Evolutionary conservation across 2,329 filamentous ascomycete genomes (phyloP), one percentile per base, ranked within the genome.

Genomic region (Nemania sp.): DNA sequence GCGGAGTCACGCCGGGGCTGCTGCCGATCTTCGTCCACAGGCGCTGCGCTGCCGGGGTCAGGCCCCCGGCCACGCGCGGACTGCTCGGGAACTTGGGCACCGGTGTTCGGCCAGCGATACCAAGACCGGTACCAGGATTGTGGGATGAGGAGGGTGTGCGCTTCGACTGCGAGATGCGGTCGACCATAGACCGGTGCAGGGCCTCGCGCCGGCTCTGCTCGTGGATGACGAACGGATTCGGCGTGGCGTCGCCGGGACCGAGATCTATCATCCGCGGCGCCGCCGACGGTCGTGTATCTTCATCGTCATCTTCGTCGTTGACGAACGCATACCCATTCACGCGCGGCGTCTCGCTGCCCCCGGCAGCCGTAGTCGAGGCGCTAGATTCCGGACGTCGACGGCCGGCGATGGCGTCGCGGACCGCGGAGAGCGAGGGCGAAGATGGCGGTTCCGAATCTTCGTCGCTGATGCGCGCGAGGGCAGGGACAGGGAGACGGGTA

Each of bases 251-350:
- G 12, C 81, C 79, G 8, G 80, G 75, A 1, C 84, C 80, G 6
- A 89, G 74, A 49, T 86, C 73, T 65, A 88, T 78, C 57, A 75
- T 59, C 7, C 14, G 11, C n/a, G 76, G 72, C 6, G 70, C 65
- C 6, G 70, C 65, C 1, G 66, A 62, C 14, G 75, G 19, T 6
- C 17, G 62, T 45, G 78, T 77, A 47, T 77, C 65, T 14, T 79
- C 79, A 0, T 82, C 79, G 43, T 88, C 89, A 51, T 95, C 91
- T 62, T 96, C 91, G 52, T 95, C 91, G 62, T 96, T 91, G 30
- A 99, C 92, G 72, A 96, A 97, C 0, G 91, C 83, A 70, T 97
- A 99, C 1, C 94, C 94, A 59, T 95, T 96, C 0, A 97, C 90
- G 2, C 90, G 82, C 0, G 93, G 94, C 0, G 93, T 97, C 70